Evolutionary conservation across 2,329 filamentous ascomycete species (phyloP), one percentile per base, ranked within the genome.

Genomic region (Fusarium begoniae): DNA sequence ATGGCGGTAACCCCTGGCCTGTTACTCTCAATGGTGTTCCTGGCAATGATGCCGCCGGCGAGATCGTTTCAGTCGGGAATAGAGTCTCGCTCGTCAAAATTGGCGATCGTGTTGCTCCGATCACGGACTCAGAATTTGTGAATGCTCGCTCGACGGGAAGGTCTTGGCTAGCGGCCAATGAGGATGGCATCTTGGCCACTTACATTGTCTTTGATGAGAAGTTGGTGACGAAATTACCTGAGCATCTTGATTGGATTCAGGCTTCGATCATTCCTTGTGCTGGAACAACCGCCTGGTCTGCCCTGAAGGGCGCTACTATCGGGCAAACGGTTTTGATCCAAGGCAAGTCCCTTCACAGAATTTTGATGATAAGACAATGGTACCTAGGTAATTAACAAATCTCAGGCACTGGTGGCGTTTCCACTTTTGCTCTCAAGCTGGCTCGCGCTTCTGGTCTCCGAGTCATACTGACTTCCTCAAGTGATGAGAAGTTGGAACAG

Each of bases 391-490:
- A 2, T 15, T 69, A 6, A 75, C 55, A 20, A n/a, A 3, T 45
- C 4, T 14, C 32, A 79, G 83, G 84, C n/a, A 85, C 80, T 4
- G 83, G 82, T 4, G 84, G 84, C 13, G 83, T 85, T 28, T 81
- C 80, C 30, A 78, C 81, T 18, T 80, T 81, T 57, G 81, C 81
- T 22, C 76, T 85, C n/a, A 82, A 83, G 59, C 78, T 85, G 41
- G 87, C 88, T 20, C 83, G 84, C 66, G 86, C 87, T 3, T 85
- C 84, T 6, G 88, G 88, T 14, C 87, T 87, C 15, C 85, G 74
- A 6, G 85, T 84, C 2, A 86, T 88, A 66, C 81, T 87, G 30
- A 89, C 86, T 1, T 88, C 87, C 1, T 87, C 86, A 3, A 87
- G 85, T 11, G 85, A 88, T 64, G 79, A 78, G 14, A 89, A 89